Evolutionary conservation across 352 stramenopile genomes (phyloP).

Genomic region (Phytophthora niederhauseri): DNA sequence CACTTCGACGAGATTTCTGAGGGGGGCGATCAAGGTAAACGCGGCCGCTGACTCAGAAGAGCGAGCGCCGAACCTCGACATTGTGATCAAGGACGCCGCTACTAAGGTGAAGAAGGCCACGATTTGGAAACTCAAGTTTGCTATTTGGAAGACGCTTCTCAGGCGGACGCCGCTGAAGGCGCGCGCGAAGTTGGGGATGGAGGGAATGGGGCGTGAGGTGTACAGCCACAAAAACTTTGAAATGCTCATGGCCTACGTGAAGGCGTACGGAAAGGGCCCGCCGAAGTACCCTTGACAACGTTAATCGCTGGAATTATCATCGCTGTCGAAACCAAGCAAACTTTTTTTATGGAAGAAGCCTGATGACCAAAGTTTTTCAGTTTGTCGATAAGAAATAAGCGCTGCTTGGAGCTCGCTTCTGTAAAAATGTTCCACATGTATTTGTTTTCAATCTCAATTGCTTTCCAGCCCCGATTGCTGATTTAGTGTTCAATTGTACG

Average conservation of each 20-base stretch:
- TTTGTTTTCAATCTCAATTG: not conserved
- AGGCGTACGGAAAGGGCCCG: constrained; percentile 1
- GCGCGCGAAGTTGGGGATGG: constrained; percentile 1
- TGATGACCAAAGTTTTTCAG: no score
- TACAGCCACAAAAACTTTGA: not conserved
- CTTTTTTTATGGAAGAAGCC: no score
- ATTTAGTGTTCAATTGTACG: no score
- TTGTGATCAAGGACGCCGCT: constrained; percentile 1
- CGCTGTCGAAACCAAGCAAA: no score
- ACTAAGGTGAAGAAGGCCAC: constrained; percentile 2
- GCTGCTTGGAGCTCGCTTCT: not conserved
- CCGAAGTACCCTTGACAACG: constrained; percentile 6
- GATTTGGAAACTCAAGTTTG: constrained; percentile 6
- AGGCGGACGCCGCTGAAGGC: not conserved
- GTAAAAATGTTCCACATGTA: not conserved
- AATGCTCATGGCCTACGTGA: not conserved
- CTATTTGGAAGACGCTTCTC: not conserved
- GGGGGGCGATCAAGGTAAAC: not conserved
- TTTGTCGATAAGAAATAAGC: no score
- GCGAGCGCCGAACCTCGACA: constrained; percentile 3
- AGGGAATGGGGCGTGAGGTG: not conserved
- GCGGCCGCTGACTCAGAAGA: not conserved
- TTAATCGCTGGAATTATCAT: not conserved
- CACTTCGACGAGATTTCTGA: not conserved
- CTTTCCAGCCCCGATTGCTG: not conserved